Percentiles rank a stretch among this genome's conserved stretches.
Evolutionary conservation across 371 early-diverging fungal genomes (phyloP).

Genomic region (Parasitella parasitica): DNA sequence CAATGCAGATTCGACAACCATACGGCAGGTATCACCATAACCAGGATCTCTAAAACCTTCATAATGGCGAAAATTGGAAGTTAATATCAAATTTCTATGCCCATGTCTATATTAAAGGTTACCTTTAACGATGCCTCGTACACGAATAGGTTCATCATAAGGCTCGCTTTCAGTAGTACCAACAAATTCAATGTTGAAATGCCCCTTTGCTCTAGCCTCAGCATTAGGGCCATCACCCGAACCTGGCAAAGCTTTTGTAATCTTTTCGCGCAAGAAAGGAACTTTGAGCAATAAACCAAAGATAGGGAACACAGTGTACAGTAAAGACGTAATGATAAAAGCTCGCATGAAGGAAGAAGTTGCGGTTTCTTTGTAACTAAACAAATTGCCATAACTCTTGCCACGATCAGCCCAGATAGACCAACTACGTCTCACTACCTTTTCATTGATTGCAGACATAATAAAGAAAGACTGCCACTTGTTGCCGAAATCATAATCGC

Average conservation of each 20-base stretch:
- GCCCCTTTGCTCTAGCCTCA: constrained; percentile 40
- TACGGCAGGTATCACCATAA: constrained; percentile 70
- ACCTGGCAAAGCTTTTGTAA: constrained; percentile 49
- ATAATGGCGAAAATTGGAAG: background rate
- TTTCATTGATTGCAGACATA: constrained; percentile 57
- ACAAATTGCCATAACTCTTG: constrained; percentile 53
- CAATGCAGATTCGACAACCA: constrained; percentile 63
- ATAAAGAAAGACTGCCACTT: constrained; percentile 65
- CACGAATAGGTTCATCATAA: constrained; percentile 49
- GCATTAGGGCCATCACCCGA: constrained; percentile 66
- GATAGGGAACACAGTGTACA: constrained; percentile 37
- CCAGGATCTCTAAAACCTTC: constrained; percentile 66
- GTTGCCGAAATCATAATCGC: constrained; percentile 33
- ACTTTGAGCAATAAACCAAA: constrained; percentile 31
- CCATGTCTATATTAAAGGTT: constrained; percentile 34
- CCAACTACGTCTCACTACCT: constrained; percentile 58
- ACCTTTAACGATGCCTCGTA: constrained; percentile 50
- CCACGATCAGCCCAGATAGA: constrained; percentile 47
- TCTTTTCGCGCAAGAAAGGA: constrained; percentile 41
- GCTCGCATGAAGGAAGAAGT: constrained; percentile 39
- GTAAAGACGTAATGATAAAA: constrained; percentile 34
- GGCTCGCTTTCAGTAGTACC: constrained; percentile 48
- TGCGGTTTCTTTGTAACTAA: constrained; percentile 61
- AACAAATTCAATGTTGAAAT: constrained; percentile 49
- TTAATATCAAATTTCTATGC: background rate